Conservation (phyloP, 441 rosid species). For the Populus hybrid region DNA sequence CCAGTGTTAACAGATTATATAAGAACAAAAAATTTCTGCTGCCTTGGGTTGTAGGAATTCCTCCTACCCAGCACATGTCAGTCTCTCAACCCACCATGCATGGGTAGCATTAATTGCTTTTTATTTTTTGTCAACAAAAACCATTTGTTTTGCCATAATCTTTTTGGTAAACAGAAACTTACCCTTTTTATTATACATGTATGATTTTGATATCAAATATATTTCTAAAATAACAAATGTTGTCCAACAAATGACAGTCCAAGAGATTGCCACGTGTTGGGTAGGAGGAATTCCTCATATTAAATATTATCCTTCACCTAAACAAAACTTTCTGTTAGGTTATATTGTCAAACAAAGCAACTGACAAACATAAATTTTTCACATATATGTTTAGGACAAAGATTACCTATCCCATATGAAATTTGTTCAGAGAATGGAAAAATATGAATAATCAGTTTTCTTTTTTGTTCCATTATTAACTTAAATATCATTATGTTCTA, state of each 20-base stretch:
- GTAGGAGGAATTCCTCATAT: not conserved
- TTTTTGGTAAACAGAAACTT: not conserved
- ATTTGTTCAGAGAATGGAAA: not conserved
- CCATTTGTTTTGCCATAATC: not conserved
- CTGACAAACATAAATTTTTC: not conserved
- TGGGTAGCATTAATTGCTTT: not conserved
- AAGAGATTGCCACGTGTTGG: not conserved
- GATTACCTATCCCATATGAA: not conserved
- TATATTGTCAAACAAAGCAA: not conserved
- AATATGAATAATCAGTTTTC: not conserved
- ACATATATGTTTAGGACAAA: not conserved
- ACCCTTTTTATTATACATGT: not conserved
- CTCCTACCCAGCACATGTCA: not conserved
- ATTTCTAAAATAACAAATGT: not conserved
- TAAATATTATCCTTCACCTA: not conserved
- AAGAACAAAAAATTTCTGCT: too few species aligned
- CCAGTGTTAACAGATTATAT: too few species aligned
- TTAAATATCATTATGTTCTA: not conserved
- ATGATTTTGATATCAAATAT: not conserved
- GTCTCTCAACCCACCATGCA: not conserved
- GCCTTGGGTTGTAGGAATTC: not conserved
- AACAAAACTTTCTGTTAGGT: not conserved
- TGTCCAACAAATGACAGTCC: not conserved
- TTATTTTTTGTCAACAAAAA: not conserved
- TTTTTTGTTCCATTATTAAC: not conserved